Evolutionary conservation across 2,329 filamentous ascomycete genomes (phyloP), one percentile per base, ranked within the genome.

Genomic region (Epichloe aotearoae): DNA sequence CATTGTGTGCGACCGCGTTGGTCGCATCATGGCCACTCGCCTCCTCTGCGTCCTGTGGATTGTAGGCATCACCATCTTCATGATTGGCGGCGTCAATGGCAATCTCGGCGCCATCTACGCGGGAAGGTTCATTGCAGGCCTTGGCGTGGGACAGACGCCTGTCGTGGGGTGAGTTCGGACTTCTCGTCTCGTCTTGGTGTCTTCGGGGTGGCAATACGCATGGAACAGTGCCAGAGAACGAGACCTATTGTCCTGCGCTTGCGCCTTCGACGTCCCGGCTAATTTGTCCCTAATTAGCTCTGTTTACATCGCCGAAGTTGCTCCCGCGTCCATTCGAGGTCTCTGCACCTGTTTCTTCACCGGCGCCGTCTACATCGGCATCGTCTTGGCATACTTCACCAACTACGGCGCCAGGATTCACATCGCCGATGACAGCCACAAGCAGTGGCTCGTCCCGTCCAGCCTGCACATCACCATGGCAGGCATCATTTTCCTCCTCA

Each of bases 381-480:
- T 89, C 54, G 84, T 90, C 58, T 72, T 90, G 15, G 84, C 83
- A 8, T 91, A 89, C 68, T 90, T 88, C 59, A 79, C 83, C 53
- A 85, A 82, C 64, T 84, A 82, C 61, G 81, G 81, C 52, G 71
- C 68, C 50, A 64, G 72, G 51, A 50, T 79, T 42, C 68, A 79
- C 61, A 66, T 81, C 20, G 64, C 67, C 23, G 68, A 72, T 46
- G 58, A 62, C n/a, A 70, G 68, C 2, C 66, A 70, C 51, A 69
- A 70, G 50, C 71, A 74, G 55, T 80, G 77, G 77, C 73, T 84
- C 42, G 76, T 88, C 0, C 86, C 86, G 0, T 88, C 84, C 41
- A 82, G 80, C 57, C 71, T 90, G 52, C 86, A 91, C 62, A 72
- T 91, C 64, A 88, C 88, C 61, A 88, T 90, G 60, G 82, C 85